Evolutionary conservation across 169 alveolate genomes (phyloP), one percentile per base, ranked within the genome.

Genomic region (Theileria equi): DNA sequence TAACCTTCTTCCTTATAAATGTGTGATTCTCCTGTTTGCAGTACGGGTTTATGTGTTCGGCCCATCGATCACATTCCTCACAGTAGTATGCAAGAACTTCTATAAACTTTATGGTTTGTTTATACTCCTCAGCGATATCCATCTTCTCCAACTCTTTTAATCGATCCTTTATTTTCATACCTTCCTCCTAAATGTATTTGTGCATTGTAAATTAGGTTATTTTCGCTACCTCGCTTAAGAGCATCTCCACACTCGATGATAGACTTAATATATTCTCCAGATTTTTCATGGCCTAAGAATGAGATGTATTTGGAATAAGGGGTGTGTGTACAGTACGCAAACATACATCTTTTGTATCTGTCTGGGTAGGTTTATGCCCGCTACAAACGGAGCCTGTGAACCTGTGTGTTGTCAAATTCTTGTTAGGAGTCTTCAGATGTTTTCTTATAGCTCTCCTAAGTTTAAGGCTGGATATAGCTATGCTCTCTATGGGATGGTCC

Each of bases 401-500:
- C n/a, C n/a, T n/a, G n/a, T n/a, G n/a, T n/a, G n/a, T n/a, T n/a
- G n/a, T n/a, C n/a, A n/a, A n/a, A n/a, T n/a, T 44, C 53, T 44
- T 55, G 35, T 16, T 11, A 26, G 41, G 21, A 10, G 50, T 17
- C 21, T 16, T 45, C 29, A 49, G 4, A 13, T 21, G 10, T 47
- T 36, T 74, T 11, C 41, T 62, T 3, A 64, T 11, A 1, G 45
- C 64, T 40, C 84, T 53, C 16, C 70, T 26, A 29, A 74, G 67
- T 36, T 62, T 74, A 5, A 74, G 84, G 17, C 78, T 66, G 13
- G 63, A 68, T 36, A 74, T 47, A 5, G 84, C 84, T 11, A 74
- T 50, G 1, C 26, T 49, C 10, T 74, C 84, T 17, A 52, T 44
- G 4, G 84, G 84, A 43, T 74, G 84, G 26, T 74, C 84, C 21